Evolutionary conservation across 2,329 filamentous ascomycete genomes (phyloP), one percentile per base, ranked within the genome.

Genomic region (Aspergillus sojae): DNA sequence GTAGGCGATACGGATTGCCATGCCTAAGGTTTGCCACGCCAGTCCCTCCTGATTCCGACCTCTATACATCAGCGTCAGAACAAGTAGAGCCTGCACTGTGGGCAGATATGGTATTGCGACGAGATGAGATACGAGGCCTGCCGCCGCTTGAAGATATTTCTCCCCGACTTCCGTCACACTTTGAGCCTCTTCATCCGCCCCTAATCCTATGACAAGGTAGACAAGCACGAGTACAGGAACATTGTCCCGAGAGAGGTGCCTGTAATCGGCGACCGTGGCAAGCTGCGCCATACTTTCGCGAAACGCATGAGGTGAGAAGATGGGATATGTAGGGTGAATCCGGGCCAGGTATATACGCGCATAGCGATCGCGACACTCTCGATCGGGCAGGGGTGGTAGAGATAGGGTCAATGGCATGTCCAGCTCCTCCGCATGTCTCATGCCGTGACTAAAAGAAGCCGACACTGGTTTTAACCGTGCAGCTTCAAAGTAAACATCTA

Each of bases 401-500:
- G 55, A 43, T 32, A 67, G 28, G 6, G 32, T 34, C 14, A 67
- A 43, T 0, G 57, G 48, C 7, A 67, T 48, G 4, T 64, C 62
- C 19, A 66, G 41, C 41, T 67, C 65, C 21, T 66, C 65, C 1
- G 65, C 65, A 21, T 62, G 64, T 41, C 63, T 32, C 64, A 66
- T 64, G 4, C 62, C 65, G 50, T 67, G 62, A 19, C 57, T 60
- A 56, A 67, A 67, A 39, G 60, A 60, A 2, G 57, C 60, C 7
- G 65, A 64, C 4, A 67, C 59, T 1, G 65, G 60, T 26, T 64
- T 59, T 50, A 67, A 28, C 2, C 62, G 59, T 2, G 57, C 62
- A 1, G 64, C 60, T 39, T 62, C 62, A 45, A 67, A 67, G 54
- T 66, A 67, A 14, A 67, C 59, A 34, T 67, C 65, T 3, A 67